These are phyloP conservation scores for Thermothelomyces thermophilus DNA, from an alignment of 2,329 filamentous ascomycete genomes.

Conservation along the genomic window DNA sequence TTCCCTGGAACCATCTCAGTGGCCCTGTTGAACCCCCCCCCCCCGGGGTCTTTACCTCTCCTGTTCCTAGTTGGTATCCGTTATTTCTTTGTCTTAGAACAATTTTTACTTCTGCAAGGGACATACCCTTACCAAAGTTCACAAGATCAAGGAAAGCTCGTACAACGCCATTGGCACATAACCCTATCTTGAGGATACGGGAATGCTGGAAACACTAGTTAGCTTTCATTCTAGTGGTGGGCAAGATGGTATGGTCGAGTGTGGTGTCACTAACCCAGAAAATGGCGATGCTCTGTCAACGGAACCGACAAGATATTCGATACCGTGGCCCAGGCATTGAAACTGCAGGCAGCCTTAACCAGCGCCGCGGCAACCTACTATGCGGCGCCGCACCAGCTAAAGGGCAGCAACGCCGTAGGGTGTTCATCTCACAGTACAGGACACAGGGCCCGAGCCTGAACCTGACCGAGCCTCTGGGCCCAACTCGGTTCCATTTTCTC, in stretches of 20 bases:
- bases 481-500: slow-evolving; percentile 40
- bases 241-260: slow-evolving; percentile 56
- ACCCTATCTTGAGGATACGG: not conserved
- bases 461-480: slow-evolving; percentile 43
- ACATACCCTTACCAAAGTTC: slow-evolving; percentile 52
- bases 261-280: slow-evolving; percentile 45
- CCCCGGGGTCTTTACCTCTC: too few relatives aligned
- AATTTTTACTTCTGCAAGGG: slow-evolving; percentile 58
- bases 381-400: slow-evolving; percentile 48
- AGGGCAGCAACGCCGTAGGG: slow-evolving; percentile 48
- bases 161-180: slow-evolving; percentile 56
- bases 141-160: slow-evolving; percentile 50
- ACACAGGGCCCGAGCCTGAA: slow-evolving; percentile 44
- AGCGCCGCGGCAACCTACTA: slow-evolving; percentile 56
- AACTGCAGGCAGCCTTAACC: slow-evolving; percentile 53
- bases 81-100: too few relatives aligned
- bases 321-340: slow-evolving; percentile 45
- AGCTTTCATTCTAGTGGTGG: too few relatives aligned
- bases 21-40: too few relatives aligned
- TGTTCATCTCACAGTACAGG: slow-evolving; percentile 53
- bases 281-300: slow-evolving; percentile 43
- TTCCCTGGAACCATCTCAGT: too few relatives aligned
- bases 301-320: slow-evolving; percentile 44
- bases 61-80: too few relatives aligned
- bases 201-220: too few relatives aligned